phyloP scores from a whole-genome alignment of 805 yeast genomes.

The Torulaspora indica region DNA sequence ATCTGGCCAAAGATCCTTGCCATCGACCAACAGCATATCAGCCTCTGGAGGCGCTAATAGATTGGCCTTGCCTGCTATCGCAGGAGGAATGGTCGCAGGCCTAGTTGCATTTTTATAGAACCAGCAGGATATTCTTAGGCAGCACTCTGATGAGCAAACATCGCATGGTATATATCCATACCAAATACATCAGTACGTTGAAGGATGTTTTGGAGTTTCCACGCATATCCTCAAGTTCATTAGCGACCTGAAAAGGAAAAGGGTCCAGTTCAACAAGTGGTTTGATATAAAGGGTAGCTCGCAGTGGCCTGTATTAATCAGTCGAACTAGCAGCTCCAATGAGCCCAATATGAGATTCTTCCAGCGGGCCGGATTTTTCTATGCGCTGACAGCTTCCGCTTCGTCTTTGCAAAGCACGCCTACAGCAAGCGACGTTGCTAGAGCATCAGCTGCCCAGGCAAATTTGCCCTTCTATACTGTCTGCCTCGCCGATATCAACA shows the following conservation, averaged over 20 bases:
- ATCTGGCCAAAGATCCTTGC: not conserved
- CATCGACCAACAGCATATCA: constrained; percentile 1
- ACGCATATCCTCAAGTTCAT: not conserved
- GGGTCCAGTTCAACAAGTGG: not conserved
- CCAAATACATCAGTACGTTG: not conserved
- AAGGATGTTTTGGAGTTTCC: no score
- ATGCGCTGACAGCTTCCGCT: not conserved
- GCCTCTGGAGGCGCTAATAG: constrained; percentile 13
- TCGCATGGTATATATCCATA: not conserved
- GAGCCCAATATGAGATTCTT: not conserved
- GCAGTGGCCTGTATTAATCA: not conserved
- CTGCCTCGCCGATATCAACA: constrained; percentile 34
- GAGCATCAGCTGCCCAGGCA: constrained; percentile 32
- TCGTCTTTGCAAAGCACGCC: not conserved
- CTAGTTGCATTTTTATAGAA: constrained; percentile 10
- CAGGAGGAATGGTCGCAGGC: constrained; percentile 12
- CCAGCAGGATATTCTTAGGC: not conserved
- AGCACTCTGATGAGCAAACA: not conserved
- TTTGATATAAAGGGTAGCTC: not conserved
- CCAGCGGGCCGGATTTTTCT: not conserved
- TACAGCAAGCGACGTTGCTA: constrained; percentile 15
- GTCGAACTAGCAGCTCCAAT: not conserved
- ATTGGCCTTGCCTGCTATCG: constrained; percentile 7
- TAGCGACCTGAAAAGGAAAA: constrained; percentile 4
- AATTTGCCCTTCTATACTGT: constrained; percentile 34